Conservation (phyloP, 208 protist species). For the Porcisia deanei region DNA sequence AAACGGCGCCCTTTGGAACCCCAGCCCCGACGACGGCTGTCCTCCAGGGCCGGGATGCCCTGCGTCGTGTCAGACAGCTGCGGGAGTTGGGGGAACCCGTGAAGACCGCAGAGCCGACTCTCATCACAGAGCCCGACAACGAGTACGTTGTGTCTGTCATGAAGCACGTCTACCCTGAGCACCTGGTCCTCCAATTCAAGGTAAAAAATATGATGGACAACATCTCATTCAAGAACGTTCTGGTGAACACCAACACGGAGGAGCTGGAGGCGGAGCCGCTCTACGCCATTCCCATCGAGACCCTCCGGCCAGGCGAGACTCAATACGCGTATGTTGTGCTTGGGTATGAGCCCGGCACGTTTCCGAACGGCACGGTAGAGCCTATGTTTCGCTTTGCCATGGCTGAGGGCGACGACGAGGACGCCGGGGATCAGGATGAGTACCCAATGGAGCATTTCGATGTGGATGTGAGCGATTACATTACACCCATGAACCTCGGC, state of each 20-base stretch:
- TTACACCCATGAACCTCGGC: conserved; percentile 64
- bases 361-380: conserved; percentile 68
- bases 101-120: conserved; percentile 57
- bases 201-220: conserved; percentile 95
- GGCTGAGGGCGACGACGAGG: conserved; percentile 40
- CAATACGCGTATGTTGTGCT: conserved; percentile 81
- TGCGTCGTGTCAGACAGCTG: conserved; percentile 71
- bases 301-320: conserved; percentile 53
- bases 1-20: background rate
- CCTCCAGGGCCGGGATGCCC: conserved; percentile 64
- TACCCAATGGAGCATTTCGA: conserved; percentile 87
- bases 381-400: conserved; percentile 77
- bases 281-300: conserved; percentile 78
- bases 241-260: conserved; percentile 74
- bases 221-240: conserved; percentile 86
- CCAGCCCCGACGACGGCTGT: conserved; percentile 25
- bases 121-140: conserved; percentile 95
- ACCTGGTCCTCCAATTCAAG: conserved; percentile 96
- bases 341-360: conserved; percentile 57
- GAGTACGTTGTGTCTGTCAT: conserved; percentile 97
- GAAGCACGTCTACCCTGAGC: conserved; percentile 92
- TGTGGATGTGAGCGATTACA: conserved; percentile 84
- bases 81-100: conserved; percentile 71
- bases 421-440: conserved; percentile 61
- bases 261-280: conserved; percentile 81